Evolutionary conservation across 2,329 filamentous ascomycete genomes (phyloP).

Genomic region (Fusarium veterinarium): DNA sequence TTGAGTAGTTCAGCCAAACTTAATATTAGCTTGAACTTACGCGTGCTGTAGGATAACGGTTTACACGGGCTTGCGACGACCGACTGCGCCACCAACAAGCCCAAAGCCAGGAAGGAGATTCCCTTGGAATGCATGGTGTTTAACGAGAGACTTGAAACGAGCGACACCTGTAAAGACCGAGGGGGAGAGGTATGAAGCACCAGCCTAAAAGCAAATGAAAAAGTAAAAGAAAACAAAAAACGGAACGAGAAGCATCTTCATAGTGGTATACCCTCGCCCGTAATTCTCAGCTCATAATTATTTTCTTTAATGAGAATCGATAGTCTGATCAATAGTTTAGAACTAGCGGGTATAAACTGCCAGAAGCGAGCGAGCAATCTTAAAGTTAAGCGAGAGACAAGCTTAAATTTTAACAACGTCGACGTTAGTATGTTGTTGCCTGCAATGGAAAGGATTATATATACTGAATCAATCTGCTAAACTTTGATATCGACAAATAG

Average conservation of each 20-base stretch:
- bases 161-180: background rate
- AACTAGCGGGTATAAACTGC: background rate
- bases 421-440: no score
- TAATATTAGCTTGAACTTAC: background rate
- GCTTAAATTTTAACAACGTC: background rate
- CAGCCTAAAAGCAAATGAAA: background rate
- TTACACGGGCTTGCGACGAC: background rate
- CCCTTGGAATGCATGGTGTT: background rate
- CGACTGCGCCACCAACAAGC: background rate
- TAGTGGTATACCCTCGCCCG: fast-evolving
- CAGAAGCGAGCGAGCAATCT: background rate
- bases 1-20: background rate
- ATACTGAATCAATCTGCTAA: no score
- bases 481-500: no score
- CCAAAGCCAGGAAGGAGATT: fast-evolving
- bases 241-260: background rate
- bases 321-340: background rate
- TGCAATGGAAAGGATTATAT: no score
- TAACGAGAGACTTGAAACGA: background rate
- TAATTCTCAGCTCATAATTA: background rate
- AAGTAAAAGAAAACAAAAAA: background rate
- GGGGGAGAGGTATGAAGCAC: fast-evolving
- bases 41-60: background rate
- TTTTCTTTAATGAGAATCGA: background rate
- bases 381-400: background rate